phyloP scores from a whole-genome alignment of 257 asterid genomes.

The Eustoma russellianum region DNA sequence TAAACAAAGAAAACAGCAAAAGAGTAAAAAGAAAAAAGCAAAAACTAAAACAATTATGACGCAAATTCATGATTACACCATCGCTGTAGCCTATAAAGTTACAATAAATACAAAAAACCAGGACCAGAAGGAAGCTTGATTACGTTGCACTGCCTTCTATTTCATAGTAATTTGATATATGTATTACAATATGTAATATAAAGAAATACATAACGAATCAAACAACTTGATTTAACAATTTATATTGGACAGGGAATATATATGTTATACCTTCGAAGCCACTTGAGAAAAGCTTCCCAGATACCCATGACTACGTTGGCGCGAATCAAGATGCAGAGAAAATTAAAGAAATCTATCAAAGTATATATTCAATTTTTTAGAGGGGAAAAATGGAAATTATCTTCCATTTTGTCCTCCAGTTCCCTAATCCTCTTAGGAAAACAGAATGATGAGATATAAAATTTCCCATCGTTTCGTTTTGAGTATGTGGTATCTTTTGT shows the following conservation, averaged over 20 bases:
- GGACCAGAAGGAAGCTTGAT: background rate
- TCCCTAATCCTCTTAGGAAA: no score
- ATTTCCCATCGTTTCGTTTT: background rate
- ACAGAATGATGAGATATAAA: no score
- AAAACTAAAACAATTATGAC: no score
- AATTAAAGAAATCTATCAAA: background rate
- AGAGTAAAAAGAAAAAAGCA: no score
- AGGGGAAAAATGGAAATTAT: conserved; percentile 6
- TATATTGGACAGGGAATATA: background rate
- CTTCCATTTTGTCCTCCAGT: conserved; percentile 2
- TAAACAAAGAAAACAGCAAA: no score
- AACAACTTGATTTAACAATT: background rate
- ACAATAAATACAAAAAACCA: background rate
- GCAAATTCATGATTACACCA: background rate
- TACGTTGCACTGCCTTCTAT: no score
- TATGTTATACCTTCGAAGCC: conserved; percentile 67
- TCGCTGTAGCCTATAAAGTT: no score
- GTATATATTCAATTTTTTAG: no score
- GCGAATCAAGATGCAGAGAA: background rate
- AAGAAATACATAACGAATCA: background rate
- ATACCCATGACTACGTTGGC: conserved; percentile 57
- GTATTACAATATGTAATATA: background rate
- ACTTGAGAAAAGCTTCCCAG: conserved; percentile 93
- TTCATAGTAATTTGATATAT: no score
- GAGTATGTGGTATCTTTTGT: background rate